Evolutionary conservation across 495 filamentous ascomycete genomes (phyloP).

Genomic region (Astrothelium subdiscretum): DNA sequence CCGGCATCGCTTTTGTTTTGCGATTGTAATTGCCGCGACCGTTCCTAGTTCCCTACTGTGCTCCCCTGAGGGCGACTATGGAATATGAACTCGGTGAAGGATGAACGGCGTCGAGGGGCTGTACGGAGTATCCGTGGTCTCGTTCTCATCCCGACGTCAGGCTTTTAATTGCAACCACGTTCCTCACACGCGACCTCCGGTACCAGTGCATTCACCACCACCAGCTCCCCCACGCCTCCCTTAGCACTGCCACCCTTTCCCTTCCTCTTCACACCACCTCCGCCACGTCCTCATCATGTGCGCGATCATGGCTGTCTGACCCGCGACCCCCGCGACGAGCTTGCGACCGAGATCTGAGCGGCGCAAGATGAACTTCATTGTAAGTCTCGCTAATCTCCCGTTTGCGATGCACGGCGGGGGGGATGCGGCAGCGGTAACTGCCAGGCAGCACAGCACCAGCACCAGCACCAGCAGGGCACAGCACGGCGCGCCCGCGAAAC

Average conservation of each 20-base stretch:
- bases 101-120: neutral
- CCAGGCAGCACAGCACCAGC: neutral
- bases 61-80: neutral
- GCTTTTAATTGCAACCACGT: neutral
- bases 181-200: neutral
- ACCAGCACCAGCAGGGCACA: no score
- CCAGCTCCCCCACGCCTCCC: neutral
- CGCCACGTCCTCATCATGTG: neutral
- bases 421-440: neutral
- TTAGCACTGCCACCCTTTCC: neutral
- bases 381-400: neutral
- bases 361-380: slow-evolving; percentile 1
- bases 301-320: slow-evolving; percentile 1
- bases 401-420: neutral
- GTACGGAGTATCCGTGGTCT: no score
- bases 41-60: neutral
- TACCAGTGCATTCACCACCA: neutral
- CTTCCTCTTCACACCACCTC: neutral
- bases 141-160: neutral
- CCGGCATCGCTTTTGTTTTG: neutral
- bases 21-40: neutral
- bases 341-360: slow-evolving; percentile 1
- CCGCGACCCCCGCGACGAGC: neutral
- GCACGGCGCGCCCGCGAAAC: no score
- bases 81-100: neutral